Conservation (phyloP, 495 filamentous ascomycete species). For the Penicillium diatomitis region DNA sequence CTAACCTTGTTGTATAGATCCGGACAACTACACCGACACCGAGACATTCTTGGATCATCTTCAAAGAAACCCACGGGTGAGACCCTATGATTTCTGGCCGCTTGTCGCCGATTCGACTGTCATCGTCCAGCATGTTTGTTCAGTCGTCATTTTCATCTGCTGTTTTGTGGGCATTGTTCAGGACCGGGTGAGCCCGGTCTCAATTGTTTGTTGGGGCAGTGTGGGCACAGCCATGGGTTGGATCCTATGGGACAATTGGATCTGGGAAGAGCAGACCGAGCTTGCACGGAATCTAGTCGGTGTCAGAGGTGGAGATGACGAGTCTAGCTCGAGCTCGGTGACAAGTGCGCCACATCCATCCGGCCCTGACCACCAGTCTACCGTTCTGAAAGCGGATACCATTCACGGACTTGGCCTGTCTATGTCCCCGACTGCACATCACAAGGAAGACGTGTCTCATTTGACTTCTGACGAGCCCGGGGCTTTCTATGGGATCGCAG, state of each 20-base stretch:
- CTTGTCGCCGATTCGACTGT: conserved; percentile 91
- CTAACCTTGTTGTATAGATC: conserved; percentile 47
- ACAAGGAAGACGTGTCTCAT: conserved; percentile 16
- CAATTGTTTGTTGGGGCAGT: conserved; percentile 76
- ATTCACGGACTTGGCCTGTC: conserved; percentile 42
- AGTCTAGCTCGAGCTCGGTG: conserved; percentile 38
- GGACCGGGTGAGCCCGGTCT: conserved; percentile 73
- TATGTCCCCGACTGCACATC: conserved; percentile 19
- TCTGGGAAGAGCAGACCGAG: conserved; percentile 51
- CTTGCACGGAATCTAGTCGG: conserved; percentile 20
- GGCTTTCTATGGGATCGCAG: neutral
- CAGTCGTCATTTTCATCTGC: conserved; percentile 86
- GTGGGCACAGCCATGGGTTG: conserved; percentile 79
- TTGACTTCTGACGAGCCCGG: conserved; percentile 13
- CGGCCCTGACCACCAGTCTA: conserved; percentile 11
- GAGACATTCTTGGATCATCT: conserved; percentile 92
- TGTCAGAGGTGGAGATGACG: conserved; percentile 35
- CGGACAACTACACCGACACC: conserved; percentile 97
- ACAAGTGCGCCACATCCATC: conserved; percentile 29
- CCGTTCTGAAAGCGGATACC: conserved; percentile 21
- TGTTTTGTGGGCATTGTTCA: conserved; percentile 88
- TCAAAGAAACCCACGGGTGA: conserved; percentile 87
- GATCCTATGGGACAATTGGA: conserved; percentile 86
- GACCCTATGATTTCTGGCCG: conserved; percentile 97
- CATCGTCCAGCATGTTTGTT: conserved; percentile 93